These are phyloP conservation scores for Biscutella laevigata DNA, from an alignment of 441 rosid species.

Conservation along the genomic window DNA sequence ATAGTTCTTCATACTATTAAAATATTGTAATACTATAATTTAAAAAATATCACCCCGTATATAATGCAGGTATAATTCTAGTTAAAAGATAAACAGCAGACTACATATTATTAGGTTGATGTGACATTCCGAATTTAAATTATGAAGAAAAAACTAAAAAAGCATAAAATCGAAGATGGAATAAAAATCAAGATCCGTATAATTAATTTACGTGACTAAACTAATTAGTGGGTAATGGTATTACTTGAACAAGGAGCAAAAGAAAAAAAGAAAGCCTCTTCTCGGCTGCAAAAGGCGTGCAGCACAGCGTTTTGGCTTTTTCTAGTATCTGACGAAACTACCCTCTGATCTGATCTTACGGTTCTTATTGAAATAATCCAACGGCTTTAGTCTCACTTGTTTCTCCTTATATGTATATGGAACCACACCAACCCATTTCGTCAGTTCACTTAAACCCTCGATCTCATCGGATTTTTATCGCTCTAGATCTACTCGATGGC, in stretches of 20 bases:
- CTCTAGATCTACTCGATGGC: slow-evolving; percentile 38
- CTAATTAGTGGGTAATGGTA: no score
- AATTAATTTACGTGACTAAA: background rate
- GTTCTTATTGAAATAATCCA: slow-evolving; percentile 7
- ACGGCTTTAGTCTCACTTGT: background rate
- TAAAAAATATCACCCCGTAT: no score
- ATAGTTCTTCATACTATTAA: no score
- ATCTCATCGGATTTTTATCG: slow-evolving; percentile 18
- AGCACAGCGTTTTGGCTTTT: slow-evolving; percentile 28
- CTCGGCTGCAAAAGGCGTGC: slow-evolving; percentile 19
- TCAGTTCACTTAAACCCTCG: slow-evolving; percentile 21
- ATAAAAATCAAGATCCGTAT: background rate
- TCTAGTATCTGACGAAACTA: background rate
- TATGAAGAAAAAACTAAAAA: background rate
- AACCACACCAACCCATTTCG: background rate
- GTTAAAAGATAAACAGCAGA: no score
- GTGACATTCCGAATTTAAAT: no score
- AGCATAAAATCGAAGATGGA: background rate
- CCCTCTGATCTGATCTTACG: slow-evolving; percentile 15
- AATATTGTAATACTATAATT: no score
- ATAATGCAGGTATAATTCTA: no score
- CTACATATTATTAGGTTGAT: no score
- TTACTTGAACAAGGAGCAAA: slow-evolving; percentile 18
- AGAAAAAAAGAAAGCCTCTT: background rate
- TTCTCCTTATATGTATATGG: slow-evolving; percentile 12